These are phyloP conservation scores for Coniochaeta sp. DNA, from an alignment of 2,329 filamentous ascomycete genomes.

Conservation along the genomic window DNA sequence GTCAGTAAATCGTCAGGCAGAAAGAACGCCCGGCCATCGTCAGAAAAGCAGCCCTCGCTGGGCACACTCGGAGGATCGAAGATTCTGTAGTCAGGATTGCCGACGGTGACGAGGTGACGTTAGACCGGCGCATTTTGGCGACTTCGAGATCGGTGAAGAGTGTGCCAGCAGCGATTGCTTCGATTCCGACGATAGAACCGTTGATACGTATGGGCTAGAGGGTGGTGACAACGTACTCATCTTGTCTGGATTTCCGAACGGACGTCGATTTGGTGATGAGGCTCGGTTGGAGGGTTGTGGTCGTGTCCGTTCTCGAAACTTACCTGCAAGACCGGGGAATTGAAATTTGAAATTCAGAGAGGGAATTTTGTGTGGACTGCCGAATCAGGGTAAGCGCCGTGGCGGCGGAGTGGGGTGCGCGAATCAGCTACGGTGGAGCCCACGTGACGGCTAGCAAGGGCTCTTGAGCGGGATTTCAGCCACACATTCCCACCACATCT, in stretches of 20 bases:
- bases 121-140: neutral
- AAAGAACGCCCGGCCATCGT: neutral
- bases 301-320: neutral
- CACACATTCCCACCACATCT: neutral
- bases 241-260: conserved; percentile 31
- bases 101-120: neutral
- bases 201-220: neutral
- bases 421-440: neutral
- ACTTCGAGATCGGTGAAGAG: conserved; percentile 10
- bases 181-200: neutral
- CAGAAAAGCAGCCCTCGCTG: neutral
- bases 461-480: no score
- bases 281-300: conserved; percentile 4
- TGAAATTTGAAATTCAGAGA: conserved; percentile 5
- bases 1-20: conserved; percentile 16
- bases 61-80: neutral
- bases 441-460: neutral
- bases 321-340: neutral
- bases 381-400: neutral
- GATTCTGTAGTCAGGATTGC: neutral
- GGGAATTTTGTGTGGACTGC: conserved; percentile 2
- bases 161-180: conserved; percentile 7
- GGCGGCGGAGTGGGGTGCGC: neutral
- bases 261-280: neutral
- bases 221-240: conserved; percentile 42